Conservation (phyloP, 352 stramenopile genomes). For the Pythium biforme region DNA sequence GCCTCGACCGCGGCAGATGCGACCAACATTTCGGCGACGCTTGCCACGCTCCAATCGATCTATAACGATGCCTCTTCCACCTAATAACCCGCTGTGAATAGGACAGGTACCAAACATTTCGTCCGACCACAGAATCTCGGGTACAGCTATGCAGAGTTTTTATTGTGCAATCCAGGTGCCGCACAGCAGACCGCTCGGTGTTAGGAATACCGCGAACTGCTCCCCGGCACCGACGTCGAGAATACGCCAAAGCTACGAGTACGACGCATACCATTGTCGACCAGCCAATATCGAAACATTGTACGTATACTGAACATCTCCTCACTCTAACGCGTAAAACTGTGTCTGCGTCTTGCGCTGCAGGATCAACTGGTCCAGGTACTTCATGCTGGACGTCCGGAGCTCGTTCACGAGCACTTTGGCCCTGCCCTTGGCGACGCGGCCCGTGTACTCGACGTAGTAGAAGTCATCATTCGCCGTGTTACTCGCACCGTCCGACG, state of each 20-base stretch:
- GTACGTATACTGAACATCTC: too few relatives aligned
- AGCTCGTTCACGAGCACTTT: constrained; percentile 53
- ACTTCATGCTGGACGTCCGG: constrained; percentile 43
- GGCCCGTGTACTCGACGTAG: constrained; percentile 66
- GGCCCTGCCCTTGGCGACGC: constrained; percentile 37
- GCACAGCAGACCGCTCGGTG: too few relatives aligned
- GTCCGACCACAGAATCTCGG: too few relatives aligned
- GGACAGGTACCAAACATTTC: neutral
- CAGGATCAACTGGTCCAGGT: constrained; percentile 56
- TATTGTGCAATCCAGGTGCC: too few relatives aligned
- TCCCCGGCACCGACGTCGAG: too few relatives aligned
- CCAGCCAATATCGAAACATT: too few relatives aligned
- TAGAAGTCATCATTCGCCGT: constrained; percentile 36
- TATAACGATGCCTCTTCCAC: constrained; percentile 26
- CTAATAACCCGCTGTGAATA: neutral
- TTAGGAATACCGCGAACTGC: too few relatives aligned
- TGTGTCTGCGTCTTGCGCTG: constrained; percentile 27
- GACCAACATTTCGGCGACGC: constrained; percentile 42
- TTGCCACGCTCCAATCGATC: constrained; percentile 57
- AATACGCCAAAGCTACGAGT: too few relatives aligned
- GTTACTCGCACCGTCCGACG: constrained; percentile 36
- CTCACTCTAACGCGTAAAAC: constrained; percentile 43
- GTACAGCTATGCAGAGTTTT: too few relatives aligned
- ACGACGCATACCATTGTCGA: neutral
- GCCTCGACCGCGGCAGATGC: neutral